These are phyloP conservation scores for Citrus mangshanensis DNA, from an alignment of 345 rosid species.

Conservation along the genomic window DNA sequence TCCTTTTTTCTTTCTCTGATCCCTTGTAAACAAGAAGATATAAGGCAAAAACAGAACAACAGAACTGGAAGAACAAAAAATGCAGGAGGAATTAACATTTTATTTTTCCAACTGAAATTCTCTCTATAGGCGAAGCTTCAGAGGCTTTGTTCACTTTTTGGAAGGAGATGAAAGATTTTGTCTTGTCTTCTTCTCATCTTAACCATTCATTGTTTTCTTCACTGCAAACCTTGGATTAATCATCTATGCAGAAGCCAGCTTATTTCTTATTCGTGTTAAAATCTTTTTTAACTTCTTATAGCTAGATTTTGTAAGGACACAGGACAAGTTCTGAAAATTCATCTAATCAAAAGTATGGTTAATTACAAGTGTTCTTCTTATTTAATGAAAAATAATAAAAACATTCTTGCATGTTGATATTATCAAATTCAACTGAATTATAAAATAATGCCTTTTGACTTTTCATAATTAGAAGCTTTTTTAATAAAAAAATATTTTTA, in stretches of 20 bases:
- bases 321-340: neutral
- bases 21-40: neutral
- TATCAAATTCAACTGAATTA: too few relatives aligned
- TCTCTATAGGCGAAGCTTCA: neutral
- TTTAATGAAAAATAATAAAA: neutral
- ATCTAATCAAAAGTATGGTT: neutral
- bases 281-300: neutral
- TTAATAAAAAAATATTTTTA: too few relatives aligned
- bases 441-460: too few relatives aligned
- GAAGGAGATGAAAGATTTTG: neutral
- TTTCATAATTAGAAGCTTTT: too few relatives aligned
- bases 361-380: neutral
- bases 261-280: neutral
- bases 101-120: neutral
- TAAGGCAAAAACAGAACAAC: neutral
- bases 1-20: neutral
- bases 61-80: neutral
- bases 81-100: neutral
- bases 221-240: neutral
- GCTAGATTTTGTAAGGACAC: neutral
- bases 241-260: neutral
- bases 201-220: conserved; percentile 13
- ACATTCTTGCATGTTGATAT: neutral
- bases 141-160: neutral
- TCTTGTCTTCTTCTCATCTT: neutral